A percentile compares a stretch with the other conserved stretches of the same genome.
Evolutionary conservation across 2,329 filamentous ascomycete genomes (phyloP).

Genomic region (Penicillium sclerotiorum): DNA sequence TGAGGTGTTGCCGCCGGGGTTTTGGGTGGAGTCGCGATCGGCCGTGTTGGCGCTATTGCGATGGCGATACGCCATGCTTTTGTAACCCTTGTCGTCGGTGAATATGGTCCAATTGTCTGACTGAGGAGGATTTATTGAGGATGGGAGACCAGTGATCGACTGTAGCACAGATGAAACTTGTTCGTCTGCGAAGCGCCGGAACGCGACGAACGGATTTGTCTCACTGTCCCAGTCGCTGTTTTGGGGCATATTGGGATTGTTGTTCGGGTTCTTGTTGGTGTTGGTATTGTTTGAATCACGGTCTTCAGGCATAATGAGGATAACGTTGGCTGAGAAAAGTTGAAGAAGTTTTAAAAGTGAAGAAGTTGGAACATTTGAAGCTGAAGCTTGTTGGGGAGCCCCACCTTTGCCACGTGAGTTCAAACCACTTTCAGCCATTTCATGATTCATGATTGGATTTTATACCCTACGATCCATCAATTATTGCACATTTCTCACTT

Average conservation of each 20-base stretch:
- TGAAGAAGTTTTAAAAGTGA: conserved; percentile 10
- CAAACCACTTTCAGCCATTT: conserved; percentile 9
- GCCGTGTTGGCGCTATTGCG: conserved; percentile 11
- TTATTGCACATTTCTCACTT: too few species aligned
- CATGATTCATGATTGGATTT: neutral
- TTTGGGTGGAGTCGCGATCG: conserved; percentile 8
- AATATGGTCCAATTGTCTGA: conserved; percentile 40
- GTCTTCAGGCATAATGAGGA: conserved; percentile 28
- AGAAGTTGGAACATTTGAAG: conserved; percentile 8
- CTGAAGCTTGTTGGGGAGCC: conserved; percentile 38
- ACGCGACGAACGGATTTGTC: conserved; percentile 60
- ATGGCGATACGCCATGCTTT: conserved; percentile 22
- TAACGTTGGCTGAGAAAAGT: conserved; percentile 1
- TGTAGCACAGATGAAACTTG: conserved; percentile 59
- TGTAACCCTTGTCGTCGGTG: conserved; percentile 33
- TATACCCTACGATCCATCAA: neutral
- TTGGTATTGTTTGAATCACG: conserved; percentile 19
- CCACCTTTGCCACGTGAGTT: conserved; percentile 36
- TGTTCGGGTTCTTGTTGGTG: conserved; percentile 16
- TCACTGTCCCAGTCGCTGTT: conserved; percentile 36
- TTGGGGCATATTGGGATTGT: conserved; percentile 12
- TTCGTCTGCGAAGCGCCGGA: conserved; percentile 63
- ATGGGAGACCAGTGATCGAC: conserved; percentile 52
- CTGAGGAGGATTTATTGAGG: conserved; percentile 34
- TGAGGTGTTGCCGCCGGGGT: conserved; percentile 7